A percentile compares a stretch with the other conserved stretches of the same genome.
Conservation (phyloP, 257 asterid genomes). For the Avicennia marina region DNA sequence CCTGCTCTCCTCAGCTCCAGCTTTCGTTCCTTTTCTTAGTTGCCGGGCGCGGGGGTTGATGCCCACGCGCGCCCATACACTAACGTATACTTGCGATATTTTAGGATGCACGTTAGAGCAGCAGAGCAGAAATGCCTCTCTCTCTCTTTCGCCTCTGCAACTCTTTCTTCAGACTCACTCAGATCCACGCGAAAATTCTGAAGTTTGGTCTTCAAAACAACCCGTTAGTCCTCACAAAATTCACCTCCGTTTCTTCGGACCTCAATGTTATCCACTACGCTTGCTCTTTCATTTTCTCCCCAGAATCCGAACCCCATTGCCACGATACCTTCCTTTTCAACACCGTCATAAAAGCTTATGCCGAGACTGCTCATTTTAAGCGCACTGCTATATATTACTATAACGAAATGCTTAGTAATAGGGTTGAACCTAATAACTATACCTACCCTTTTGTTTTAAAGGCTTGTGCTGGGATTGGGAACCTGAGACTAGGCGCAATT, state of each 20-base stretch:
- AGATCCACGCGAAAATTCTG: constrained; percentile 50
- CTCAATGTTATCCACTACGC: constrained; percentile 49
- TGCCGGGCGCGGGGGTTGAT: too few relatives aligned
- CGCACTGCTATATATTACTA: constrained; percentile 37
- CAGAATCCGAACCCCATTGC: constrained; percentile 34
- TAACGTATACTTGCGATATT: too few relatives aligned
- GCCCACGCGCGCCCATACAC: too few relatives aligned
- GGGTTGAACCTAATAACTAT: constrained; percentile 56
- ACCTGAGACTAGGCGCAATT: constrained; percentile 37
- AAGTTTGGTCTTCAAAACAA: constrained; percentile 59
- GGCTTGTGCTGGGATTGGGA: constrained; percentile 75
- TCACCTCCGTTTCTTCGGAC: constrained; percentile 54
- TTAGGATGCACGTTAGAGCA: constrained; percentile 48
- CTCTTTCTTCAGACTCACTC: constrained; percentile 52
- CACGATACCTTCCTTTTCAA: constrained; percentile 75
- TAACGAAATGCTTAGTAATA: constrained; percentile 36
- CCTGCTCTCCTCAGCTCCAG: too few relatives aligned
- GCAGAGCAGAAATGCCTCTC: constrained; percentile 61
- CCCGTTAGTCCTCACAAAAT: constrained; percentile 64
- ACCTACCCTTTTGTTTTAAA: constrained; percentile 75
- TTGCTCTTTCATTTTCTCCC: constrained; percentile 51
- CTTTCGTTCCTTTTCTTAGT: too few relatives aligned
- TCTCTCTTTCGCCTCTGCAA: constrained; percentile 55
- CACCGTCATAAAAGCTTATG: constrained; percentile 60
- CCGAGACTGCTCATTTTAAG: constrained; percentile 37